Percentiles rank a stretch among this genome's conserved stretches.
Conservation (phyloP, 805 yeast species). For the Candida hispaniensis region DNA sequence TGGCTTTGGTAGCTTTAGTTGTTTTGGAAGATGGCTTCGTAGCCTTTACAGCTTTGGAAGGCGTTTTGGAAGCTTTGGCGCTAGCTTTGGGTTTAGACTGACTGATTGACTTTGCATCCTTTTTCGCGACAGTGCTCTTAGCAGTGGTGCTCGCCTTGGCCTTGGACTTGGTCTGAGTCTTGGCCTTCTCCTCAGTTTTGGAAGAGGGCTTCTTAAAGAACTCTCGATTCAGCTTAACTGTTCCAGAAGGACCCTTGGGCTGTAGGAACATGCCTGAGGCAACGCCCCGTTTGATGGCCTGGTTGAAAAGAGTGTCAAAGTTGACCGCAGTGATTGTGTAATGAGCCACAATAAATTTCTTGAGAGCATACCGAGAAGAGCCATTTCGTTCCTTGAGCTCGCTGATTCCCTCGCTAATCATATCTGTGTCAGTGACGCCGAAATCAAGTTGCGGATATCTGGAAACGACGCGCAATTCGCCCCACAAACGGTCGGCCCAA, state of each 20-base stretch:
- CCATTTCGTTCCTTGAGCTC: constrained; percentile 74
- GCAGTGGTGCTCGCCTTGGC: constrained; percentile 23
- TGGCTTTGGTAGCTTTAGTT: constrained; percentile 23
- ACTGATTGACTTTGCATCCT: constrained; percentile 26
- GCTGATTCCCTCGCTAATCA: constrained; percentile 57
- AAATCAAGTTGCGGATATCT: background rate
- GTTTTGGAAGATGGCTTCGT: constrained; percentile 18
- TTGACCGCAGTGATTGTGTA: constrained; percentile 46
- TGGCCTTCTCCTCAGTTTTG: constrained; percentile 20
- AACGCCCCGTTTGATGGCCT: constrained; percentile 72
- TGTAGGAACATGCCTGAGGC: constrained; percentile 63
- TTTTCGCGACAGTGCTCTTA: constrained; percentile 27
- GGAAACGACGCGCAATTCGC: background rate
- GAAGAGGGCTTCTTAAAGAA: constrained; percentile 32
- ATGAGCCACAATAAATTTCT: constrained; percentile 65
- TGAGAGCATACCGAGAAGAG: constrained; percentile 70
- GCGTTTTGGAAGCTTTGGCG: constrained; percentile 25
- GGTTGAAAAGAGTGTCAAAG: constrained; percentile 67
- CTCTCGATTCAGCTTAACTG: constrained; percentile 55
- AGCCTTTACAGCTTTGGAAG: constrained; percentile 18
- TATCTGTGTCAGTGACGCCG: constrained; percentile 33
- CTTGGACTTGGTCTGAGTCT: constrained; percentile 8
- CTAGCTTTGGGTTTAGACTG: constrained; percentile 19
- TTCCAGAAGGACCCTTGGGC: constrained; percentile 87
- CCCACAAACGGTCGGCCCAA: background rate